Evolutionary conservation across 2,329 filamentous ascomycete species (phyloP).

Genomic region (Orbilia brochopaga): DNA sequence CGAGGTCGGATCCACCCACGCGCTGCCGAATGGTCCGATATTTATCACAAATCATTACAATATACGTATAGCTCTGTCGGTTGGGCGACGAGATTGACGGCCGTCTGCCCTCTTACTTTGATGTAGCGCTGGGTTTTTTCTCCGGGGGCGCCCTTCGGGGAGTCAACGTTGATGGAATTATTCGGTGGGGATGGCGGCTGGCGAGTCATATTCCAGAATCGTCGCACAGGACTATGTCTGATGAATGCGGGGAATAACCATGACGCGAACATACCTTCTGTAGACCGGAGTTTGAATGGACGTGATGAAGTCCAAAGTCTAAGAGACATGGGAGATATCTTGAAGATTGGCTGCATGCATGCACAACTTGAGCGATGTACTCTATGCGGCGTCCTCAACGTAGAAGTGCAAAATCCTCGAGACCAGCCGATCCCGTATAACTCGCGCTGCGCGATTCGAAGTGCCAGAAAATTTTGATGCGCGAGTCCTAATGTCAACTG

Average conservation of each 20-base stretch:
- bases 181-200: conserved; percentile 34
- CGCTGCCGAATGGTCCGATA: conserved; percentile 41
- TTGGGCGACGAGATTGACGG: conserved; percentile 49
- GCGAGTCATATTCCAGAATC: conserved; percentile 50
- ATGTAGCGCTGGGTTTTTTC: conserved; percentile 41
- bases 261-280: conserved; percentile 45
- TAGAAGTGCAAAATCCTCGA: too few species aligned
- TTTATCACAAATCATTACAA: conserved; percentile 50
- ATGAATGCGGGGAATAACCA: conserved; percentile 51
- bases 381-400: too few species aligned
- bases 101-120: conserved; percentile 25
- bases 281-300: not conserved
- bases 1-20: conserved; percentile 40
- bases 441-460: too few species aligned
- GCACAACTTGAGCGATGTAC: too few species aligned
- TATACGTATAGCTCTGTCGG: conserved; percentile 49
- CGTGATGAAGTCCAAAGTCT: too few species aligned
- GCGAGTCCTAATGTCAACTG: too few species aligned
- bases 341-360: too few species aligned
- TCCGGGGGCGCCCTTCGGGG: conserved; percentile 21
- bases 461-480: not conserved
- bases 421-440: too few species aligned
- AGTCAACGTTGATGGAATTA: conserved; percentile 40
- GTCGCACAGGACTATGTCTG: conserved; percentile 51
- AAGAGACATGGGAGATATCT: too few species aligned